Percentiles rank a stretch among this genome's conserved stretches.
These are phyloP conservation scores for Suhomyces prunicola DNA, from an alignment of 805 yeast species.

Conservation along the genomic window DNA sequence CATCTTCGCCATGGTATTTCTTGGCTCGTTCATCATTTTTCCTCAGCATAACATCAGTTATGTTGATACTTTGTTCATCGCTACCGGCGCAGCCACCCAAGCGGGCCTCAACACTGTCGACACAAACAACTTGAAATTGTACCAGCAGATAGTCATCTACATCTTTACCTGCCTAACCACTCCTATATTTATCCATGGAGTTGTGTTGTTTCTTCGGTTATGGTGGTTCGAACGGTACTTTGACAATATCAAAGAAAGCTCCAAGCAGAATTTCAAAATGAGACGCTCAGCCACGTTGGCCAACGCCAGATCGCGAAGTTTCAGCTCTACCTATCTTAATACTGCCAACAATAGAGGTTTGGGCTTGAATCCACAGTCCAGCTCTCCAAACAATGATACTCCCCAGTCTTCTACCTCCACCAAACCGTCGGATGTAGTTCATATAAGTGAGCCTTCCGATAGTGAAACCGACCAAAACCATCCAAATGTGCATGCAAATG, in stretches of 20 bases:
- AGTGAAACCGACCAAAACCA: background rate
- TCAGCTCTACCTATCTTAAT: constrained; percentile 25
- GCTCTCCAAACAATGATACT: constrained; percentile 1
- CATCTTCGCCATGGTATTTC: constrained; percentile 53
- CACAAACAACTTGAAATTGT: constrained; percentile 57
- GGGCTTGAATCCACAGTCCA: constrained; percentile 16
- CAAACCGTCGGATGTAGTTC: constrained; percentile 16
- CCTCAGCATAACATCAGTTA: constrained; percentile 67
- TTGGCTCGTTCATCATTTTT: constrained; percentile 73
- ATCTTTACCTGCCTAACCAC: constrained; percentile 65
- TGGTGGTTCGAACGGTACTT: constrained; percentile 89
- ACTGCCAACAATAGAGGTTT: constrained; percentile 29
- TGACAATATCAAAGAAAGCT: constrained; percentile 71
- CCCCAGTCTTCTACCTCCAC: constrained; percentile 15
- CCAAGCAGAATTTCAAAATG: constrained; percentile 78
- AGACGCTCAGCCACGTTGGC: constrained; percentile 75
- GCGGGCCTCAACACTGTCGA: constrained; percentile 88
- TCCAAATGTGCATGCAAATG: too few relatives aligned
- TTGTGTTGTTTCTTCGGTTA: constrained; percentile 69
- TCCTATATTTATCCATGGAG: constrained; percentile 85
- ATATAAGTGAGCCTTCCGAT: constrained; percentile 46
- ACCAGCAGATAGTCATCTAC: constrained; percentile 78
- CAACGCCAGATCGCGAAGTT: constrained; percentile 46
- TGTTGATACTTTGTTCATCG: constrained; percentile 75
- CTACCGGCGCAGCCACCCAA: constrained; percentile 79